Evolutionary conservation across 768 basidiomycete genomes (phyloP).

Genomic region (Macrolepiota dolichaula): DNA sequence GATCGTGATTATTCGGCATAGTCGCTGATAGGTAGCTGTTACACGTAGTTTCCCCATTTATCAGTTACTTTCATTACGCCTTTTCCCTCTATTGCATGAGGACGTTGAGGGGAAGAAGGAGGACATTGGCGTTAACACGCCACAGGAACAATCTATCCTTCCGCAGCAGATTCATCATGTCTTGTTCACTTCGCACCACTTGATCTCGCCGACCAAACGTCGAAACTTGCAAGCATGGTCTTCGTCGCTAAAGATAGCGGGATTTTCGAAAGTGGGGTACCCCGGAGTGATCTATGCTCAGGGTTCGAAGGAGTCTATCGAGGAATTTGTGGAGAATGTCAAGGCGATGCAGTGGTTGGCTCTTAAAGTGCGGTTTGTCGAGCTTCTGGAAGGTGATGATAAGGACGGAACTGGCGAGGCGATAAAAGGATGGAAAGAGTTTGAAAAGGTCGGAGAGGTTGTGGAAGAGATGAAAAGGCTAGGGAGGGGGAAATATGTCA

Average conservation of each 20-base stretch:
- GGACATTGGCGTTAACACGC: neutral
- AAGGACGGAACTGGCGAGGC: neutral
- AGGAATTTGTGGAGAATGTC: slow-evolving; percentile 63
- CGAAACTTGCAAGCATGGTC: slow-evolving; percentile 56
- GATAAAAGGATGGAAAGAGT: slow-evolving; percentile 48
- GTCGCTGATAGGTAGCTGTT: neutral
- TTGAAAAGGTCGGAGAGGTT: slow-evolving; percentile 68
- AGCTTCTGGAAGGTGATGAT: slow-evolving; percentile 28
- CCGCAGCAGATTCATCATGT: slow-evolving; percentile 38
- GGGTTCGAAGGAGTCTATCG: slow-evolving; percentile 47
- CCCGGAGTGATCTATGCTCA: slow-evolving; percentile 76
- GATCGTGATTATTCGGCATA: neutral
- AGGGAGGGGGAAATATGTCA: slow-evolving; percentile 51
- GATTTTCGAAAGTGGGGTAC: slow-evolving; percentile 75
- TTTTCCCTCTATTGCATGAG: slow-evolving; percentile 54
- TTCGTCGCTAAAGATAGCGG: slow-evolving; percentile 46
- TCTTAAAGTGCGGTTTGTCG: slow-evolving; percentile 57
- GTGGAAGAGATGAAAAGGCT: slow-evolving; percentile 62
- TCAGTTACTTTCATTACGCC: slow-evolving; percentile 53
- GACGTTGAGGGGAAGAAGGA: slow-evolving; percentile 16
- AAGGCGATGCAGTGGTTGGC: slow-evolving; percentile 82
- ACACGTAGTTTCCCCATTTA: slow-evolving; percentile 54
- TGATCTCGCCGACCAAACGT: slow-evolving; percentile 62
- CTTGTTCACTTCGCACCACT: slow-evolving; percentile 72
- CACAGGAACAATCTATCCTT: slow-evolving; percentile 1